phyloP scores from a whole-genome alignment of 768 basidiomycete genomes.

The Hemileccinum rubropunctum region DNA sequence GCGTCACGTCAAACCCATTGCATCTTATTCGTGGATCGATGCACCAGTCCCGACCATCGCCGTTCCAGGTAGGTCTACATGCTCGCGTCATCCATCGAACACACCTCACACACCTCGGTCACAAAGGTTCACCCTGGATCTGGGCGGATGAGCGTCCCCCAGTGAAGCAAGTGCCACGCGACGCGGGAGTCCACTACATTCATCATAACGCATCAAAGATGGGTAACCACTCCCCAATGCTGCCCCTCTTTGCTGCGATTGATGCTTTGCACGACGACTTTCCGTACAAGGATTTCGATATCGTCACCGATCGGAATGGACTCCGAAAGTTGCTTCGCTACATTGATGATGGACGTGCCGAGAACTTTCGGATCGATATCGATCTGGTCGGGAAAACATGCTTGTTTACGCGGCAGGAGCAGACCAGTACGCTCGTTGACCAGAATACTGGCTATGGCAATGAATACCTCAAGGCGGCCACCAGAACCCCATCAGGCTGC shows the following conservation, averaged over 20 bases:
- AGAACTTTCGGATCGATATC: constrained; percentile 65
- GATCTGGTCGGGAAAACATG: constrained; percentile 62
- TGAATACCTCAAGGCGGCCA: constrained; percentile 59
- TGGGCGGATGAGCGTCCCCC: constrained; percentile 49
- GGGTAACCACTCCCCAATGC: constrained; percentile 35
- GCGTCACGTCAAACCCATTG: constrained; percentile 40
- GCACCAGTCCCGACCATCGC: constrained; percentile 45
- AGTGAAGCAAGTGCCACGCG: constrained; percentile 55
- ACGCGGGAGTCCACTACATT: constrained; percentile 45
- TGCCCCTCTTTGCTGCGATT: constrained; percentile 61
- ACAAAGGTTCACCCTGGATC: constrained; percentile 54
- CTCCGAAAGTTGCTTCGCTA: constrained; percentile 63
- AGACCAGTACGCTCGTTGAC: constrained; percentile 11
- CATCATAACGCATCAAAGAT: constrained; percentile 59
- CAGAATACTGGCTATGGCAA: constrained; percentile 49
- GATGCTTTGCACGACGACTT: constrained; percentile 37
- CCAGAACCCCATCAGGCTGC: constrained; percentile 47
- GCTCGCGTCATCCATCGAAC: background rate
- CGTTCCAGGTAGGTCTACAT: constrained; percentile 43
- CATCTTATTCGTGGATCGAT: constrained; percentile 56
- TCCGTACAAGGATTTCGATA: constrained; percentile 36
- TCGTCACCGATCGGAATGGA: constrained; percentile 63
- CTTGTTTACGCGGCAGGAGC: constrained; percentile 59
- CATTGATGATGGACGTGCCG: constrained; percentile 24
- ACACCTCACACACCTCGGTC: background rate